Evolutionary conservation across 2,329 filamentous ascomycete species (phyloP), one percentile per base, ranked within the genome.

Genomic region (Beauveria sp.): DNA sequence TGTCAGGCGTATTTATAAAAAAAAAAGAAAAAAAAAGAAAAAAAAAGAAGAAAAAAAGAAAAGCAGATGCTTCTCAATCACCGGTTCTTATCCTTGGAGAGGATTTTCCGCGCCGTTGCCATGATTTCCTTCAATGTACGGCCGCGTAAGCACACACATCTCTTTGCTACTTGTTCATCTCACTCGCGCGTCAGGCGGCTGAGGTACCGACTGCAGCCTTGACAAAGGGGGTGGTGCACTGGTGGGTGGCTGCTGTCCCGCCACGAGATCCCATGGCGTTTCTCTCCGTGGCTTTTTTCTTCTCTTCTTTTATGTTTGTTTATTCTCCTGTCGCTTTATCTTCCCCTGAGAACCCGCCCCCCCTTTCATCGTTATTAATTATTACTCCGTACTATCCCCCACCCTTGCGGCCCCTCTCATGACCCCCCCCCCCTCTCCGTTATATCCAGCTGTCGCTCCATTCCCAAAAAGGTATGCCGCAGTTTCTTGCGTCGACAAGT

Each of bases 181-280:
- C 12, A 34, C 10, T 45, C 42, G 42, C 53, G 53, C 38, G 24
- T 56, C 54, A n/a, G 28, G 43, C 54, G n/a, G 26, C 54, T 57
- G 54, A 55, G n/a, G 24, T 3, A 16, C 49, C 28, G 26, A 22
- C 16, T 6, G 12, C 18, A 7, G 6, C 22, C 26, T n/a, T 18
- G 16, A 51, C 28, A 53, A 22, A 7, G 50, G 28, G 14, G 49
- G 51, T 24, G 22, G 22, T 24, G 22, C 22, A 24, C 22, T 9
- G 26, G 38, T 24, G 52, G 52, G 20, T n/a, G 26, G 50, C 31
- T 22, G 22, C 20, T 48, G 42, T 56, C 54, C 54, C 40, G 42
- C 53, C n/a, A 56, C 42, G 10, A 56, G 53, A 58, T 50, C 31
- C 24, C n/a, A 55, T 57, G 54, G 54, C 54, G 43, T 57, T 26